Evolutionary conservation across 306 rosid species (phyloP).

Genomic region (barrel medic (Medicago truncatula)): MtrunA17r5.0-ANR NC_053043.1:13603001-13603500

Average conservation of each 20-base stretch:
- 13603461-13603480: conserved; percentile 14
- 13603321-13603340: background rate
- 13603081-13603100: conserved; percentile 48
- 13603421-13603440: conserved; percentile 2
- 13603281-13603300: background rate
- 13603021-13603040: conserved; percentile 28
- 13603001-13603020: conserved; percentile 47
- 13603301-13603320: background rate
- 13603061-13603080: conserved; percentile 27
- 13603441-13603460: background rate
- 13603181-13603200: conserved; percentile 40
- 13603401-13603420: background rate
- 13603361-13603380: background rate
- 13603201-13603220: conserved; percentile 41
- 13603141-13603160: conserved; percentile 36
- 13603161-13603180: conserved; percentile 23
- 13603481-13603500: background rate
- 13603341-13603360: too few species aligned
- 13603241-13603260: background rate
- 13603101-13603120: conserved; percentile 6
- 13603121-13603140: conserved; percentile 37
- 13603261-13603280: background rate
- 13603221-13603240: background rate
- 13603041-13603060: conserved; percentile 39
- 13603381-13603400: background rate